These are phyloP conservation scores for Ramalina intermedia DNA, from an alignment of 495 filamentous ascomycete species.

Conservation along the genomic window DNA sequence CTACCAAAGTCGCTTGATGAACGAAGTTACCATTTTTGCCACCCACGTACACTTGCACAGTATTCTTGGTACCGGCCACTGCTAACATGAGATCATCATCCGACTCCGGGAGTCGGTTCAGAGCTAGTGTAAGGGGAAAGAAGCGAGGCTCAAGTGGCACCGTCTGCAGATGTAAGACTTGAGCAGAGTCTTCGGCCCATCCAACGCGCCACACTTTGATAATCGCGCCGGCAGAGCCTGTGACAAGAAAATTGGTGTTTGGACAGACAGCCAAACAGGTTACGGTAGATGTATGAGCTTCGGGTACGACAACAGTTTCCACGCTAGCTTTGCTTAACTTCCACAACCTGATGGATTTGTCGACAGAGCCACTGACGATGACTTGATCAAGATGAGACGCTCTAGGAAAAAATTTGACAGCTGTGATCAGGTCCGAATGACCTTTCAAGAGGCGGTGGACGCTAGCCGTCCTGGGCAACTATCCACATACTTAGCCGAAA, in stretches of 20 bases:
- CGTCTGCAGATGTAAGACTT: slow-evolving; percentile 45
- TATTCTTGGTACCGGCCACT: slow-evolving; percentile 65
- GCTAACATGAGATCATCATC: slow-evolving; percentile 49
- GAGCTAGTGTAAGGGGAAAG: slow-evolving; percentile 62
- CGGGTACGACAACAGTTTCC: slow-evolving; percentile 30
- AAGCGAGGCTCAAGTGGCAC: slow-evolving; percentile 61
- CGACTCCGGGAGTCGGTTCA: slow-evolving; percentile 37
- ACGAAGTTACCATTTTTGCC: slow-evolving; percentile 37
- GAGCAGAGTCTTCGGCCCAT: slow-evolving; percentile 17
- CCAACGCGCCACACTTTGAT: slow-evolving; percentile 62
- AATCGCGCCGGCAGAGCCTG: slow-evolving; percentile 70
- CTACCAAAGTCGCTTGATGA: slow-evolving; percentile 64
- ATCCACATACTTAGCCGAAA: slow-evolving; percentile 4
- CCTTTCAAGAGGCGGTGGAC: slow-evolving; percentile 59
- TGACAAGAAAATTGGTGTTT: slow-evolving; percentile 43
- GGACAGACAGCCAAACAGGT: slow-evolving; percentile 57
- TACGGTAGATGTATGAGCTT: slow-evolving; percentile 58
- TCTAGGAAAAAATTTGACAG: slow-evolving; percentile 58
- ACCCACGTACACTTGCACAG: slow-evolving; percentile 61
- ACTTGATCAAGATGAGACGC: slow-evolving; percentile 32
- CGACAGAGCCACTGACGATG: slow-evolving; percentile 68
- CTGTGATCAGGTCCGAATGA: slow-evolving; percentile 71
- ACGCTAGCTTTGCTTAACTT: slow-evolving; percentile 21
- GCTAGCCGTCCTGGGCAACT: slow-evolving; percentile 40
- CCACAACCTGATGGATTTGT: slow-evolving; percentile 71